Percentiles rank a stretch among this genome's conserved stretches.
These are phyloP conservation scores for Fusarium acutatum DNA, from an alignment of 2,329 filamentous ascomycete species.

Conservation along the genomic window DNA sequence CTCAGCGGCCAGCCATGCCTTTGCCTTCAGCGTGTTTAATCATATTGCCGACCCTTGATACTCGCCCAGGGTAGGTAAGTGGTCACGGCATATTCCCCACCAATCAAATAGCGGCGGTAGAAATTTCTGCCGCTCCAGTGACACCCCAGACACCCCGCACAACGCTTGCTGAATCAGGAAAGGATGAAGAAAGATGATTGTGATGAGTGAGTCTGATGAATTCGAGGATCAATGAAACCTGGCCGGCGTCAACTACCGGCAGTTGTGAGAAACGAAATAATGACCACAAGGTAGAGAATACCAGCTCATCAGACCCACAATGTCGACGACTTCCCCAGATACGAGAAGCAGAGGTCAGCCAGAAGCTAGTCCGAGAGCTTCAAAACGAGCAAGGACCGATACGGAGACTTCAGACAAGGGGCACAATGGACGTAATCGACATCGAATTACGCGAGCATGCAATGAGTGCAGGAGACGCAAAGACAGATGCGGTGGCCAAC, in stretches of 20 bases:
- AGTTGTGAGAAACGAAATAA: not conserved
- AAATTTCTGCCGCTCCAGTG: not conserved
- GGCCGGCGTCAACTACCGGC: not conserved
- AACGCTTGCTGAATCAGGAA: not conserved
- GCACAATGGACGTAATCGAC: not conserved
- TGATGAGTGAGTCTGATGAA: not conserved
- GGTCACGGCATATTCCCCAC: not conserved
- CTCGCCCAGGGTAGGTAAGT: not conserved
- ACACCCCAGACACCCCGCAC: not conserved
- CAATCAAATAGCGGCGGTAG: not conserved
- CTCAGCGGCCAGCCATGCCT: not conserved
- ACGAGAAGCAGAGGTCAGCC: not conserved
- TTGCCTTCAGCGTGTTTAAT: not conserved
- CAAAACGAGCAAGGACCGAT: not conserved
- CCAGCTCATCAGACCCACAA: not conserved
- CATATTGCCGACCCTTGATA: not conserved
- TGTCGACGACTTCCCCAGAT: not conserved
- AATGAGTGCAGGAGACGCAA: slow-evolving; percentile 3
- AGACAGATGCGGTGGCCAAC: not conserved
- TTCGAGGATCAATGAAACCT: not conserved
- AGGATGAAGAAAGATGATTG: not conserved
- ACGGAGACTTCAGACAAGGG: not conserved
- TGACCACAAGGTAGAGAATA: too few species aligned
- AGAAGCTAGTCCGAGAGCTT: not conserved
- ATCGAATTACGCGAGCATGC: slow-evolving; percentile 7